A percentile compares a stretch with the other conserved stretches of the same genome.
Conservation (phyloP, 2,329 filamentous ascomycete genomes). For the Colletotrichum phormii region DNA sequence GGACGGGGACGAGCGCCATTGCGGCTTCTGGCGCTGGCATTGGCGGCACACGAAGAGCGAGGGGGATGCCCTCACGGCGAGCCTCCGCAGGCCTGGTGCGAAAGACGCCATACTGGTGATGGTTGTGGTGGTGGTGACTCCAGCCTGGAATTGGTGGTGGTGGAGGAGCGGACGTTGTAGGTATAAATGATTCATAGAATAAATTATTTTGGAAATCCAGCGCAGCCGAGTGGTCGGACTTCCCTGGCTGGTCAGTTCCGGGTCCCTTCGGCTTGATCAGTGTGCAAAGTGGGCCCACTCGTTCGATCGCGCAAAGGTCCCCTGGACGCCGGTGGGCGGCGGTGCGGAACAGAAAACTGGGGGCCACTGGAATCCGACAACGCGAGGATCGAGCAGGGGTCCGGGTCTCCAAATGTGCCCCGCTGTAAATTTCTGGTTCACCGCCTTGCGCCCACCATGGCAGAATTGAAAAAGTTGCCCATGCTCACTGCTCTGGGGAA, state of each 20-base stretch:
- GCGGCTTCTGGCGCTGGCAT: conserved; percentile 52
- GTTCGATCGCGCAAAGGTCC: conserved; percentile 12
- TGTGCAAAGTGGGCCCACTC: conserved; percentile 19
- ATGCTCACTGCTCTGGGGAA: conserved; percentile 1
- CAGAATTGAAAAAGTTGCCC: conserved; percentile 37
- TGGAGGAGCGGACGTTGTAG: not conserved
- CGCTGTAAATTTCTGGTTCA: conserved; percentile 36
- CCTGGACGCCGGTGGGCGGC: conserved; percentile 7
- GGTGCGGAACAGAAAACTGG: not conserved
- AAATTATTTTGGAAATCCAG: conserved; percentile 27
- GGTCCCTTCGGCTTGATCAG: conserved; percentile 16
- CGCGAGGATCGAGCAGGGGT: not conserved
- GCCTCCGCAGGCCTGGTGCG: conserved; percentile 54
- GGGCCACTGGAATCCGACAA: not conserved
- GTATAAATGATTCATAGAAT: not conserved
- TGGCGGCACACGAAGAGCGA: conserved; percentile 61
- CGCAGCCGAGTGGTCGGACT: conserved; percentile 27
- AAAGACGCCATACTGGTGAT: conserved; percentile 55
- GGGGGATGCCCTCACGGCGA: conserved; percentile 51
- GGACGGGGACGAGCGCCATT: conserved; percentile 45
- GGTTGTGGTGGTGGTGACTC: conserved; percentile 3
- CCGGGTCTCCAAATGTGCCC: not conserved
- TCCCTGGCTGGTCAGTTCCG: conserved; percentile 14
- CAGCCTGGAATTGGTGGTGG: not conserved
- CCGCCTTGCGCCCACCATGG: conserved; percentile 38